These are phyloP conservation scores for Cystoisospora suis DNA, from an alignment of 169 alveolate species.

Conservation along the genomic window DNA sequence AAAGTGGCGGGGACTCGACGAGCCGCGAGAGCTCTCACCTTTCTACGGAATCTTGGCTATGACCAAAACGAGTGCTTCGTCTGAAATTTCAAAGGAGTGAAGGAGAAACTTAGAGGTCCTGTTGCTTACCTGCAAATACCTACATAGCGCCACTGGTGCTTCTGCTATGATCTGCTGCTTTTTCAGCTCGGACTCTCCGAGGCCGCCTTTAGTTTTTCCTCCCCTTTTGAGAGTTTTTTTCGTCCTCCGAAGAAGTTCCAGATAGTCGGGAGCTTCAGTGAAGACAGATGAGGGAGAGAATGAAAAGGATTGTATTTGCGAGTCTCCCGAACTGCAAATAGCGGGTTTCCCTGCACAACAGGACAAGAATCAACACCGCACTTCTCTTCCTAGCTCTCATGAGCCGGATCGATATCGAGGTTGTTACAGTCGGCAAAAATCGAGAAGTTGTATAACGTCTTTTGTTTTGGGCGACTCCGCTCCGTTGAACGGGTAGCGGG, in stretches of 20 bases:
- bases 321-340: too few relatives aligned
- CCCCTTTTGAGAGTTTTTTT: background rate
- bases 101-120: too few relatives aligned
- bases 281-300: background rate
- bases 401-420: too few relatives aligned
- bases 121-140: background rate
- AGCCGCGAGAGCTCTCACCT: too few relatives aligned
- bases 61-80: too few relatives aligned
- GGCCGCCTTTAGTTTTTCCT: background rate
- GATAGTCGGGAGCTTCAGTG: background rate
- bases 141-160: conserved; percentile 30
- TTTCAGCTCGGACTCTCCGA: background rate
- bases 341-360: too few relatives aligned
- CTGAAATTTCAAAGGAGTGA: too few relatives aligned
- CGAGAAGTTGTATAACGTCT: background rate
- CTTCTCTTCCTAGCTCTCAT: too few relatives aligned
- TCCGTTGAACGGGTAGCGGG: background rate
- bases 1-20: too few relatives aligned
- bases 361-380: too few relatives aligned
- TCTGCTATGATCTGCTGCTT: background rate
- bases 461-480: background rate
- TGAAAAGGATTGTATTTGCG: background rate
- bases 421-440: background rate
- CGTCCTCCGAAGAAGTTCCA: background rate
- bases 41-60: too few relatives aligned